Base-by-base conservation (phyloP, 208 protist genomes). In the Crithidia bombi region DNA sequence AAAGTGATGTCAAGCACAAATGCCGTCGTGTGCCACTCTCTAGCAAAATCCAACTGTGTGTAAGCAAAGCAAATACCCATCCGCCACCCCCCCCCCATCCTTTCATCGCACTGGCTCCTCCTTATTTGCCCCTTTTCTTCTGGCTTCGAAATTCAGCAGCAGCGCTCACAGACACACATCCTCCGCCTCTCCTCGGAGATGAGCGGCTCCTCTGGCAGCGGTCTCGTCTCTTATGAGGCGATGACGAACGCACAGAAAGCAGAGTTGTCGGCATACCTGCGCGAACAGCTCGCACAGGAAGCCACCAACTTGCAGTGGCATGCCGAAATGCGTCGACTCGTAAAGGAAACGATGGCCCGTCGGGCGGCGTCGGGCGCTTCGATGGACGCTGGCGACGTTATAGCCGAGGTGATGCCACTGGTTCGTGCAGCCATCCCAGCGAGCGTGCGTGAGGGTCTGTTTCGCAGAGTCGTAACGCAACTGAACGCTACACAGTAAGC, bases 161-260 rank as follows among this genome's bases (percentile, higher is more conserved):
- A 5, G 23, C 32, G 28, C 9, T 5, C 26, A 23, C 32, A 57
- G 17, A 57, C 28, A 39, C 28, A 26, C n/a, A 57, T 32, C 2
- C 32, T 26, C 52, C 1, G 26, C 6, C 50, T 17, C 6, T 14
- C 9, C 2, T 26, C 17, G 32, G 23, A 2, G 6, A 66, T 66
- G 61, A 54, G 32, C 47, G 19, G 9, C 19, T 6, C 33, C 19
- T 32, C 44, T n/a, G 46, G 61, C 35, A 66, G 61, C 23, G 47
- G 54, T 30, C 64, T 56, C n/a, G n/a, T 85, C 21, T 69, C 82
- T 25, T 91, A 91, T 61, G 88, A 93, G 69, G 69, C 68, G 5
- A 82, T 94, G 67, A 85, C 55, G 23, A 90, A 78, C 38, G 75
- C 81, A 5, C 76, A 90, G 26, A 91, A 94, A 63, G 68, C 81